Evolutionary conservation across 306 rosid species (phyloP).

Genomic region (Trichosanthes truncata): DNA sequence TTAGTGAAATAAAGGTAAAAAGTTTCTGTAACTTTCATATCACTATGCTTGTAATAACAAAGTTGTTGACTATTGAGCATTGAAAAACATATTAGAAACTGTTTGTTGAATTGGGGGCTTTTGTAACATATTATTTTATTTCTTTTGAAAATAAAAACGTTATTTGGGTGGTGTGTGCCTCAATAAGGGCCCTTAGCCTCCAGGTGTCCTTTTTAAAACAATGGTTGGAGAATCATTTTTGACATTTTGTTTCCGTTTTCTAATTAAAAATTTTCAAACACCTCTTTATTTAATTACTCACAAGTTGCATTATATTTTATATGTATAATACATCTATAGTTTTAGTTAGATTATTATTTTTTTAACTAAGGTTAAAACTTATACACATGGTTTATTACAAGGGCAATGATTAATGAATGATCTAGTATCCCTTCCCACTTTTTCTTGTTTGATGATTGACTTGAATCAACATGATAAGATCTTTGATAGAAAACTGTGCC

Average conservation of each 20-base stretch:
- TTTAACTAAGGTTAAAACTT: not conserved
- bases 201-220: not conserved
- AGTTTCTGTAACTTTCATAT: conserved; percentile 27
- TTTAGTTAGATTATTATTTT: not conserved
- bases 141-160: not conserved
- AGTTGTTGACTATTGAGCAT: not conserved
- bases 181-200: not conserved
- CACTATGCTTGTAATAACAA: not conserved
- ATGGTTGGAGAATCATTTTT: not conserved
- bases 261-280: not conserved
- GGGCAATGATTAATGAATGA: not conserved
- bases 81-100: not conserved
- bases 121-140: not conserved
- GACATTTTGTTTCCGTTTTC: not conserved
- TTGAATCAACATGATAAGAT: conserved; percentile 59
- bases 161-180: not conserved
- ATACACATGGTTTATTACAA: not conserved
- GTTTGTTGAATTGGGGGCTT: not conserved
- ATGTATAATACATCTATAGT: not conserved
- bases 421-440: not conserved
- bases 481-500: conserved; percentile 90
- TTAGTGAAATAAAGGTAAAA: conserved; percentile 89
- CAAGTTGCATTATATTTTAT: not conserved
- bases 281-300: not conserved
- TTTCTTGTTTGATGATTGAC: not conserved